phyloP scores from a whole-genome alignment of 257 asterid species.

The Nicotiana obtusifolia region DNA sequence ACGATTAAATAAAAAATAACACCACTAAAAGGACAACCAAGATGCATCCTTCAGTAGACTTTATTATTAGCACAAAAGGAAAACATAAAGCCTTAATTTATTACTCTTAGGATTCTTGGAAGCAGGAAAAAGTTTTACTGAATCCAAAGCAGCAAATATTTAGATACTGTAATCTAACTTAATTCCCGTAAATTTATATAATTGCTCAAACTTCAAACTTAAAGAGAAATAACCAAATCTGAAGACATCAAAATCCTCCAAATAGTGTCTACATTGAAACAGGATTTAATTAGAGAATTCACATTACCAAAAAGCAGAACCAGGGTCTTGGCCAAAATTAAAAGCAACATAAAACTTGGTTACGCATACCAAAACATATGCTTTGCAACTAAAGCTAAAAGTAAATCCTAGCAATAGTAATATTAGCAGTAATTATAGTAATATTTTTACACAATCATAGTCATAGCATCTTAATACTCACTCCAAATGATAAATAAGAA shows the following conservation, averaged over 20 bases:
- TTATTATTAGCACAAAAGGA: background rate
- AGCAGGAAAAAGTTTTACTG: background rate
- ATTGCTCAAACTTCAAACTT: background rate
- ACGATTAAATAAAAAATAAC: too few relatives aligned
- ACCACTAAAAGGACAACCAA: background rate
- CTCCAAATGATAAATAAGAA: background rate
- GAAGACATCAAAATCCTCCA: background rate
- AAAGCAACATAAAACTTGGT: background rate
- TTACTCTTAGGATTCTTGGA: background rate
- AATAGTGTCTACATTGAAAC: background rate
- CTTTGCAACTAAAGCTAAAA: background rate
- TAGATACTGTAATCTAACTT: background rate
- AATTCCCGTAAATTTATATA: background rate
- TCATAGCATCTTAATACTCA: background rate
- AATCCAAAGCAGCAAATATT: slow-evolving; percentile 5
- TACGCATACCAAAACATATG: background rate
- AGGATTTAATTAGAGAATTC: background rate
- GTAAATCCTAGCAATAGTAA: background rate
- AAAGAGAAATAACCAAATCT: background rate
- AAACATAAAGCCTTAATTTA: background rate
- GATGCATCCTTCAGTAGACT: background rate
- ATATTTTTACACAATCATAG: background rate
- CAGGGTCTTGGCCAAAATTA: background rate
- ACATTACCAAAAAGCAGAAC: background rate
- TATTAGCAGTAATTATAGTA: background rate